Conservation (phyloP, 2,329 filamentous ascomycete species). For the Dactylonectria estremocensis region DNA sequence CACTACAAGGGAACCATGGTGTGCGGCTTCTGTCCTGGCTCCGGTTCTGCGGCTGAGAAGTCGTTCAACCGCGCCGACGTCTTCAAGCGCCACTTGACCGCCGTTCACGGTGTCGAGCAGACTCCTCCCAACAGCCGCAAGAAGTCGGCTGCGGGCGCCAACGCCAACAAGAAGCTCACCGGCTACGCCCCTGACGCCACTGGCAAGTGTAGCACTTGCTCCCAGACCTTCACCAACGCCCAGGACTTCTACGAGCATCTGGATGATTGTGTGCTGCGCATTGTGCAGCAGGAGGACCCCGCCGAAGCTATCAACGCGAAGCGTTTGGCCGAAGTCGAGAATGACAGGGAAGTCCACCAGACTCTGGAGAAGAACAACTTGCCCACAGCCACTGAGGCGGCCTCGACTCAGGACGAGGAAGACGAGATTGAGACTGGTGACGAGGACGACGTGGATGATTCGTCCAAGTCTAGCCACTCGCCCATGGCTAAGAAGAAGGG, state of each 20-base stretch:
- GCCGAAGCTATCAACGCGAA: constrained; percentile 78
- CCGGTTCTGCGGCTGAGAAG: constrained; percentile 91
- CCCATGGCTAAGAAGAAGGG: constrained; percentile 68
- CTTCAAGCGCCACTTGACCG: constrained; percentile 94
- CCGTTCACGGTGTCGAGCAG: constrained; percentile 93
- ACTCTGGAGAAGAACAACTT: constrained; percentile 77
- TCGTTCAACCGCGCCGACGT: constrained; percentile 96
- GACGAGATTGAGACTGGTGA: constrained; percentile 67
- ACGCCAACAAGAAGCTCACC: constrained; percentile 75
- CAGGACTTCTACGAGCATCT: constrained; percentile 99
- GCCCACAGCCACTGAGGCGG: constrained; percentile 60
- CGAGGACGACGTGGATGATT: constrained; percentile 64
- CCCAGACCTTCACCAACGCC: constrained; percentile 89
- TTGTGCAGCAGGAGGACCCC: constrained; percentile 80
- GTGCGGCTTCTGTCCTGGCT: constrained; percentile 93
- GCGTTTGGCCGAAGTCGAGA: constrained; percentile 76
- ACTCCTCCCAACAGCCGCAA: constrained; percentile 92
- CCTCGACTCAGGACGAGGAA: constrained; percentile 66
- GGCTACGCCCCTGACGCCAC: constrained; percentile 84
- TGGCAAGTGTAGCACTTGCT: constrained; percentile 96
- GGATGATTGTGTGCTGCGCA: constrained; percentile 81
- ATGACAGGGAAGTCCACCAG: constrained; percentile 73
- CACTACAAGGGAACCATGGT: constrained; percentile 99
- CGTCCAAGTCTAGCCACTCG: constrained; percentile 62
- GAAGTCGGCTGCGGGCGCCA: constrained; percentile 64